Base-by-base conservation (phyloP, 2,329 filamentous ascomycete genomes). In the Clonostachys chloroleuca region DNA sequence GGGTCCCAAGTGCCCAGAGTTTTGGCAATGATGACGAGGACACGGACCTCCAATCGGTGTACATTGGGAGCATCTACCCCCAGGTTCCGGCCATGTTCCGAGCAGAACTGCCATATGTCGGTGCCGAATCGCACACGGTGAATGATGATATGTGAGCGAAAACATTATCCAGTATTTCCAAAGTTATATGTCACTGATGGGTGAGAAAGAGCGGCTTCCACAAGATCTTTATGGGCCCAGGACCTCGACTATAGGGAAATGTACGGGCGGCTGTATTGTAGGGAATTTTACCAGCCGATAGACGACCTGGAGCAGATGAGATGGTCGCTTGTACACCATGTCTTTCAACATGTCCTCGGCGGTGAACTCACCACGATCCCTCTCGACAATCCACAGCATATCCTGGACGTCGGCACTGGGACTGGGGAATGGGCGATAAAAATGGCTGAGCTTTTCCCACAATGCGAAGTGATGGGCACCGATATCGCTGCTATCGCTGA, bases 301-400 rank as follows among this genome's bases (percentile, higher is more conserved):
- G 83, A 86, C 55, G 78, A 84, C 42, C 65, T 73, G 42, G 83
- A 87, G 57, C 81, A 85, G 60, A 79, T 80, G 42, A 78, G 83
- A 40, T 62, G 84, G 44, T 75, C 78, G 49, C 69, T 87, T 45
- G 68, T 80, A 37, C 81, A 87, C 53, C 81, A 85, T 57, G 77
- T 85, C 42, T 85, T 81, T 55, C 64, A 83, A 6, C 74, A 75
- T 47, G 64, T 72, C 14, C 69, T 77, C 44, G 66, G 70, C 34
- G 69, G 68, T 49, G 66, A 73, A 49, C 57, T 73, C 34, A 74
- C 68, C 18, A 66, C 67, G n/a, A 68, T 69, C 7, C 66, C 68
- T 4, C 58, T 77, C 6, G 55, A 65, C 24, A 54, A 66, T 34
- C 67, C 68, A 7, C 54, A 56, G 12, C 59, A 69, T 45, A 63